A percentile compares a stretch with the other conserved stretches of the same genome.
These are phyloP conservation scores for Scedosporium dehoogii DNA, from an alignment of 2,329 filamentous ascomycete genomes.

Conservation along the genomic window DNA sequence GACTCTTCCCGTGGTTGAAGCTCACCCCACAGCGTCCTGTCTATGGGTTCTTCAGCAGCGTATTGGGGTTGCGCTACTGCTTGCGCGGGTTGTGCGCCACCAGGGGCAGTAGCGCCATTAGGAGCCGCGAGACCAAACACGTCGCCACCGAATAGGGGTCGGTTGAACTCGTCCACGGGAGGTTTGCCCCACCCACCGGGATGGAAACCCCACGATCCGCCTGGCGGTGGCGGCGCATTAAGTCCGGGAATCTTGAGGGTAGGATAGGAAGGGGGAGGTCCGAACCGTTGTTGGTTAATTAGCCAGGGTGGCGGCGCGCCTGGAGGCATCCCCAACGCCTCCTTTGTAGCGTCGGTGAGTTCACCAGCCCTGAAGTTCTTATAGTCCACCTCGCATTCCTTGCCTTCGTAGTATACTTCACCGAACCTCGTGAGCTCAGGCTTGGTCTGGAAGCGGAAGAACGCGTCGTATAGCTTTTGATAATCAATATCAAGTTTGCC, in stretches of 20 bases:
- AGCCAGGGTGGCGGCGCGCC: constrained; percentile 94
- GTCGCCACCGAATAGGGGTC: constrained; percentile 86
- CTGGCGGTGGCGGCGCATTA: constrained; percentile 83
- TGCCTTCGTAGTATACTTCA: constrained; percentile 99
- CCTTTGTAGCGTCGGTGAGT: constrained; percentile 77
- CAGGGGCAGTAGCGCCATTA: constrained; percentile 28
- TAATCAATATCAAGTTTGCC: constrained; percentile 98
- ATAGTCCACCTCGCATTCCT: constrained; percentile 93
- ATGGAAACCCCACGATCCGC: constrained; percentile 88
- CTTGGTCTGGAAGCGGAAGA: constrained; percentile 96
- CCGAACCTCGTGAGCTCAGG: constrained; percentile 88
- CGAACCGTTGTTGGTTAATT: constrained; percentile 91
- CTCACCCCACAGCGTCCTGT: constrained; percentile 86
- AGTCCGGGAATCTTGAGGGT: constrained; percentile 90
- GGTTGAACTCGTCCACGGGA: constrained; percentile 85
- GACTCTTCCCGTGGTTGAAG: constrained; percentile 70
- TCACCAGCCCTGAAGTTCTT: constrained; percentile 85
- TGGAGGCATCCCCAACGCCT: constrained; percentile 87
- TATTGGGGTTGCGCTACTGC: constrained; percentile 25
- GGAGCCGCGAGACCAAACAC: constrained; percentile 67
- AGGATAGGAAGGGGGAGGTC: constrained; percentile 88
- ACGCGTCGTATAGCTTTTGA: constrained; percentile 94
- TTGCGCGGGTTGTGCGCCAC: constrained; percentile 22
- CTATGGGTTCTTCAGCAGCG: constrained; percentile 62
- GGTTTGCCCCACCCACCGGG: constrained; percentile 95